Evolutionary conservation across 805 yeast genomes (phyloP), one percentile per base, ranked within the genome.

Genomic region (Cyberlindnera euphorbiae): DNA sequence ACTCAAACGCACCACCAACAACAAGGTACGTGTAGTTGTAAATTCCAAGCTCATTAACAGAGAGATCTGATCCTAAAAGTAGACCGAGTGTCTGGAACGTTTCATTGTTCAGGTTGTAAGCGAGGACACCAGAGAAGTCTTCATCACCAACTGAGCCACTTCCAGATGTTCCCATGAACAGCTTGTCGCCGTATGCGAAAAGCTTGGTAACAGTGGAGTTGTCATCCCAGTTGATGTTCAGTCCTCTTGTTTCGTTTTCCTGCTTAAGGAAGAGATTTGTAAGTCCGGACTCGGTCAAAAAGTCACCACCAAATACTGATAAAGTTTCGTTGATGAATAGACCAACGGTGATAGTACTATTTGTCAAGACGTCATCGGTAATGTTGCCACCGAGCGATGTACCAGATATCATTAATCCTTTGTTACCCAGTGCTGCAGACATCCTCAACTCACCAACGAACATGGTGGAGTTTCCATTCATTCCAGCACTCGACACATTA

Each of bases 1-100:
- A 55, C 15, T 67, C 70, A 53, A 84, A 87, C 28, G 71, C 66
- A 17, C 97, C 96, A 26, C 83, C 95, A 10, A 84, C 84, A 21
- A 79, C 64, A 18, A 87, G 59, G 14, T 65, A 48, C 2, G 69
- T 62, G 7, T 60, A 36, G 19, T 66, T 63, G 19, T 47, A 39
- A 27, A 34, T 36, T 13, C 57, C 58, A 17, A 54, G 56, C 1
- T 74, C 56, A 11, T 65, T 64, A 11, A 77, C 67, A 7, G 55
- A 50, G n/a, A 63, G 60, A 4, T 62, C 59, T 9, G 64, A 34
- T 3, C 44, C 39, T 1, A 43, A 21, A 5, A 52, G 16, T 4
- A 52, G 44, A 9, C 47, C 56, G n/a, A 19, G 8, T 0, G 47
- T 30, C 8, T 30, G 28, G n/a, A 45, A 41, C 2, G 51, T 22